A percentile compares a stretch with the other conserved stretches of the same genome.
These are phyloP conservation scores for Pleurotus eryngii DNA, from an alignment of 768 basidiomycete genomes.

Conservation along the genomic window DNA sequence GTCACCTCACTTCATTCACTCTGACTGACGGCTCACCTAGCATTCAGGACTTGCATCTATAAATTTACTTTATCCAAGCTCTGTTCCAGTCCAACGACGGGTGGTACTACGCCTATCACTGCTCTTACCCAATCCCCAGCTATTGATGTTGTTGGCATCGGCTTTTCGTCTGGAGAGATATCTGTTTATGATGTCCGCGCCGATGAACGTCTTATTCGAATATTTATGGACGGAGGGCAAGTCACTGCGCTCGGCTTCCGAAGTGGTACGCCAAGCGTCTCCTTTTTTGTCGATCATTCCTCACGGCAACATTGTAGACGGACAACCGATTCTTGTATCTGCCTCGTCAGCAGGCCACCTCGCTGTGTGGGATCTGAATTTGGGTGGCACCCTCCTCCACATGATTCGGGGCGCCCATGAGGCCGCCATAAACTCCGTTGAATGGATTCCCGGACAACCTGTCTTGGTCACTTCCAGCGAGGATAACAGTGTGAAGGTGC, in stretches of 20 bases:
- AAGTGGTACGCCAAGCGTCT: conserved; percentile 53
- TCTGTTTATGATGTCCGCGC: conserved; percentile 87
- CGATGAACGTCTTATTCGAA: conserved; percentile 83
- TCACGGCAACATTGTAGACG: conserved; percentile 48
- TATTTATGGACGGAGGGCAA: conserved; percentile 87
- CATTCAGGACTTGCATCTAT: conserved; percentile 76
- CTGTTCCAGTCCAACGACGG: conserved; percentile 22
- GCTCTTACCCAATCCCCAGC: conserved; percentile 88
- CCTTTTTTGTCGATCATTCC: conserved; percentile 4
- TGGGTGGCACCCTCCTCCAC: conserved; percentile 78
- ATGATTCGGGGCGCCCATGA: conserved; percentile 89
- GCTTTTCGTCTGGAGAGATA: conserved; percentile 83
- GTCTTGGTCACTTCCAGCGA: conserved; percentile 86
- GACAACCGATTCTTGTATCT: conserved; percentile 83
- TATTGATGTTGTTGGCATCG: conserved; percentile 94
- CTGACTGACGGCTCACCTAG: background rate
- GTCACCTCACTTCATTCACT: conserved; percentile 4
- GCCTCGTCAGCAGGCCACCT: conserved; percentile 86
- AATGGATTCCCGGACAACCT: conserved; percentile 94
- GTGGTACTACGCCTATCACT: conserved; percentile 53
- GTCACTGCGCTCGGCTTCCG: conserved; percentile 80
- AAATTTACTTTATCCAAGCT: conserved; percentile 61
- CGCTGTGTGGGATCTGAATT: conserved; percentile 90
- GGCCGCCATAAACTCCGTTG: conserved; percentile 71
- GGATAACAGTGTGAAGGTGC: conserved; percentile 94